Evolutionary conservation across 108 stramenopile species (phyloP).

Genomic region (Fistulifera pelliculosa): DNA sequence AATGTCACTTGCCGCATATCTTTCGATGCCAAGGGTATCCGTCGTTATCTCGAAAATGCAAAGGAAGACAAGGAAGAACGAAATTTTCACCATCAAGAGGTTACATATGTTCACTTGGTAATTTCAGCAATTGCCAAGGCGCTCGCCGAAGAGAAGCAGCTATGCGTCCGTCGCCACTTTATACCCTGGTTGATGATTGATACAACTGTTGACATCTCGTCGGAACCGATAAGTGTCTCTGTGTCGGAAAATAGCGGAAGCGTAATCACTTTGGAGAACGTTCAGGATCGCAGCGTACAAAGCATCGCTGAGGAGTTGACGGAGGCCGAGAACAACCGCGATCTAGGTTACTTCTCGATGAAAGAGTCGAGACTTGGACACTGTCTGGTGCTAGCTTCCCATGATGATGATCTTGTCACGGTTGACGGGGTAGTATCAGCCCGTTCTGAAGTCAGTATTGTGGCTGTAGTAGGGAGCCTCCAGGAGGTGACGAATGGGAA

Average conservation of each 20-base stretch:
- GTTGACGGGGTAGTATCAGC: slow-evolving; percentile 12
- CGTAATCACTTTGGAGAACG: slow-evolving; percentile 6
- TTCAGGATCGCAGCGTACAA: slow-evolving; percentile 2
- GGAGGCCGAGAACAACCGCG: background rate
- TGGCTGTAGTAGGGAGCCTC: slow-evolving; percentile 8
- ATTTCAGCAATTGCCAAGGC: slow-evolving; percentile 25
- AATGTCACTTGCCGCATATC: slow-evolving; percentile 21
- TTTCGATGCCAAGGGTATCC: slow-evolving; percentile 19
- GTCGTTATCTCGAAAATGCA: slow-evolving; percentile 26
- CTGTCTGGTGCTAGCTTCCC: slow-evolving; percentile 19
- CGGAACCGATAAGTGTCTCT: background rate
- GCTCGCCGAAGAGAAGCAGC: slow-evolving; percentile 13
- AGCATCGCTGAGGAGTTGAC: slow-evolving; percentile 4
- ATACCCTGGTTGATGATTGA: slow-evolving; percentile 19
- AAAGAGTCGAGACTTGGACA: background rate
- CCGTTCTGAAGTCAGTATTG: slow-evolving; percentile 10
- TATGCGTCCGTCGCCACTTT: background rate
- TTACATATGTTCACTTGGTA: slow-evolving; percentile 33
- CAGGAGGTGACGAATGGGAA: too few species aligned
- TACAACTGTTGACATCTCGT: slow-evolving; percentile 11
- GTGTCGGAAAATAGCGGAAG: background rate
- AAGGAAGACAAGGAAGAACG: slow-evolving; percentile 23
- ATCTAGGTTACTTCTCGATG: background rate
- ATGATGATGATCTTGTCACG: slow-evolving; percentile 11
- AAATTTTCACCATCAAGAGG: background rate